Conservation (phyloP, 345 rosid genomes). For the Laguncularia racemosa region DNA sequence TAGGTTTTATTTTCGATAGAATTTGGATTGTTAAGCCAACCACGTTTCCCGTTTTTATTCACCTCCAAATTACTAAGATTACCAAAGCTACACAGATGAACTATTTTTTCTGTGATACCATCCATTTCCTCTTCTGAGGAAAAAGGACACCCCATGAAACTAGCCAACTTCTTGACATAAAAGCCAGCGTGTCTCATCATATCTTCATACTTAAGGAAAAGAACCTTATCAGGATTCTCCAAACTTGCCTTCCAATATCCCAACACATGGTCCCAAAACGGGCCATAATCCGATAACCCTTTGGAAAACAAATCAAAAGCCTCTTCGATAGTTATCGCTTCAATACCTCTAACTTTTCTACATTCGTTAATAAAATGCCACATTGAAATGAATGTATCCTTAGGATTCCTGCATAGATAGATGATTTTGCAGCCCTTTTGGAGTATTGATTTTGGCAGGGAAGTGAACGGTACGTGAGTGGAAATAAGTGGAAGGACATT, state of each 20-base stretch:
- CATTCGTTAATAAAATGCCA: constrained; percentile 1
- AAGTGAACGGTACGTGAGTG: background rate
- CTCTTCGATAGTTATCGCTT: background rate
- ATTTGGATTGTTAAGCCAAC: background rate
- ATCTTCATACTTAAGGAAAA: constrained; percentile 5
- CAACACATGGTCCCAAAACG: constrained; percentile 4
- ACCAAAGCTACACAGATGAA: constrained; percentile 5
- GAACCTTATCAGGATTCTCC: background rate
- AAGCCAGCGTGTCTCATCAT: background rate
- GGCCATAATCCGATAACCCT: background rate
- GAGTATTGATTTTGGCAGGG: background rate
- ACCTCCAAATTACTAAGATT: constrained; percentile 7
- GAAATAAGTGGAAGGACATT: background rate
- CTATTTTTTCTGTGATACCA: background rate
- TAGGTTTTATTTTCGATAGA: background rate
- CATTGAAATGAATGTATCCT: constrained; percentile 1
- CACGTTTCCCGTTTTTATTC: constrained; percentile 4
- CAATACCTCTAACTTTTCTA: background rate
- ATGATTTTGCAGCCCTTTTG: background rate
- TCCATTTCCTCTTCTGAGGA: background rate
- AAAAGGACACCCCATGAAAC: constrained; percentile 5
- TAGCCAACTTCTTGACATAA: constrained; percentile 8
- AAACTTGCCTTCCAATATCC: background rate
- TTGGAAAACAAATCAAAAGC: background rate
- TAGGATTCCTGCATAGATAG: constrained; percentile 1